Conservation (phyloP, 177 flowering plant species). For the Telopea speciosissima region DNA sequence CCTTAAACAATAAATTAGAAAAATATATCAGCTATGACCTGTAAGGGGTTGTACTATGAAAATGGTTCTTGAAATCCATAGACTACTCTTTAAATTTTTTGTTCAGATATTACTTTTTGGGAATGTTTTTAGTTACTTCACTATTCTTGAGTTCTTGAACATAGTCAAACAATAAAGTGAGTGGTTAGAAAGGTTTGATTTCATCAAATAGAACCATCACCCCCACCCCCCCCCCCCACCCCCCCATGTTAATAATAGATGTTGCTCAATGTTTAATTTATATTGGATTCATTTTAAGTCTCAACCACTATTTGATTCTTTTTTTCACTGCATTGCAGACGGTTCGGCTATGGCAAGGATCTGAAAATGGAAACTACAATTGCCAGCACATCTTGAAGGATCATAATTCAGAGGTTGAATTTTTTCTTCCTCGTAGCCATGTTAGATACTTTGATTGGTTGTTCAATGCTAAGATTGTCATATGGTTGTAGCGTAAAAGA, state of each 20-base stretch:
- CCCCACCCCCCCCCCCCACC: no score
- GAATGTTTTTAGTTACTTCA: no score
- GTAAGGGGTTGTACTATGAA: no score
- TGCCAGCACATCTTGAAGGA: slow-evolving; percentile 74
- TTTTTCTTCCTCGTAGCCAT: not conserved
- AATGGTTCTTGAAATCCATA: no score
- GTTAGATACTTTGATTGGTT: not conserved
- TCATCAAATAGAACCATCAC: no score
- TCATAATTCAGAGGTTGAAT: slow-evolving; percentile 77
- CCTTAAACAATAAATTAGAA: no score
- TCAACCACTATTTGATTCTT: not conserved
- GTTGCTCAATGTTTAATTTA: not conserved
- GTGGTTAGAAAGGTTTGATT: no score
- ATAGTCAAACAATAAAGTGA: no score
- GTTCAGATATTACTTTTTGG: no score
- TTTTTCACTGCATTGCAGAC: slow-evolving; percentile 46
- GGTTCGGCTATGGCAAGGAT: slow-evolving; percentile 83
- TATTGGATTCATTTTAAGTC: not conserved
- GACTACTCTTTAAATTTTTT: no score
- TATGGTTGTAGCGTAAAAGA: not conserved
- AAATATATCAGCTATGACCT: no score
- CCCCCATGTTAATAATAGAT: not conserved
- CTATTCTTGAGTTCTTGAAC: no score
- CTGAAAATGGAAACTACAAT: slow-evolving; percentile 68
- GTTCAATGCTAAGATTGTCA: not conserved